Base-by-base conservation (phyloP, 495 filamentous ascomycete species). In the Lindgomyces ingoldianus region DNA sequence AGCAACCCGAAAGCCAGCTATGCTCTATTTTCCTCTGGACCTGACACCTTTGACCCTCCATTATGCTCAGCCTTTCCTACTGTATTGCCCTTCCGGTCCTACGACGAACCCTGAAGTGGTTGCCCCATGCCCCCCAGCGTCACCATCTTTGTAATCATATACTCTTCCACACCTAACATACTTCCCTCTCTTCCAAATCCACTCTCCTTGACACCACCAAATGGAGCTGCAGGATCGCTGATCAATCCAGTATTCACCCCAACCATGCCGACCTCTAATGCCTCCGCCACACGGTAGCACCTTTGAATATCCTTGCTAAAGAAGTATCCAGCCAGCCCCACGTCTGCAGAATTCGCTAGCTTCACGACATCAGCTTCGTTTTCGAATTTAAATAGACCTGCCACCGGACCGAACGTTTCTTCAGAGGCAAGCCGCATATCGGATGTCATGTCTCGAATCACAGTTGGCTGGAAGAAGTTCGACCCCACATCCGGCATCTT, bases 161-260 rank as follows among this genome's bases (percentile, higher is more conserved):
- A 98, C 77, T 97, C 94, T 10, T 89, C 89, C 68, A 95, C 88
- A 16, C 94, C 94, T 72, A 96, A 91, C 75, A 88, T 88, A 74
- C 89, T 93, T 33, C 94, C 94, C 77, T 98, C 93, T 33, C 93
- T 76, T 19, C 94, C 93, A 67, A 97, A 97, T 3, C 93, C 93
- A 72, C 88, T 91, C 76, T 90, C 81, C 76, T 98, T 98, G 18
- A 98, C 90, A 60, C 93, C 94, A 19, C 93, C 94, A 73, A 97
- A 98, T 29, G 76, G 76, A 50, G 75, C 65, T 19, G 76, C 84
- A 75, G 70, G 61, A 63, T 78, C 76, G 18, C 71, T 74, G 29
- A 78, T 74, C 18, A 78, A 48, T 0, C 76, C 76, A 1, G 76
- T 78, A 57, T 85, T 85, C 22, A 84, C 75, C 50, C 80, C 80